Evolutionary conservation across 345 rosid genomes (phyloP).

Genomic region (Gossypium anomalum): DNA sequence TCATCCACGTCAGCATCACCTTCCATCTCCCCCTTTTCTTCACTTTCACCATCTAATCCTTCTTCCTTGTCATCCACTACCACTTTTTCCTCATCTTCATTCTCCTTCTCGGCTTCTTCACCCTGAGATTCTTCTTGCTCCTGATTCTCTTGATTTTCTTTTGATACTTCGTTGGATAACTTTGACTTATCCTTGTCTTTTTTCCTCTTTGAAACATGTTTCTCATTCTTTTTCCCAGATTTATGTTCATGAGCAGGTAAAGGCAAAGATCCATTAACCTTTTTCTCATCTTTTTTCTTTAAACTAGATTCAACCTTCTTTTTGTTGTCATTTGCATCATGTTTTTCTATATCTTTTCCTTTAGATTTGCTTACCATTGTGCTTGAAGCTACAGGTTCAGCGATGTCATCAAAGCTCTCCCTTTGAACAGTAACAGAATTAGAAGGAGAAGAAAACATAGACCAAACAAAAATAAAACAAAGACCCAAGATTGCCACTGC

Average conservation of each 20-base stretch:
- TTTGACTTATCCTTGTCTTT: slow-evolving; percentile 30
- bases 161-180: slow-evolving; percentile 30
- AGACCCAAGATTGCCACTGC: slow-evolving; percentile 73
- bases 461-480: slow-evolving; percentile 82
- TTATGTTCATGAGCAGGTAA: slow-evolving; percentile 35
- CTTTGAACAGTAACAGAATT: slow-evolving; percentile 59
- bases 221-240: slow-evolving; percentile 40
- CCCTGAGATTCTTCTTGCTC: slow-evolving; percentile 39
- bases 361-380: slow-evolving; percentile 24
- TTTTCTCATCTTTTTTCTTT: slow-evolving; percentile 35
- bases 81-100: slow-evolving; percentile 40
- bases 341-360: slow-evolving; percentile 26
- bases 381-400: slow-evolving; percentile 59
- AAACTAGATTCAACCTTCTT: slow-evolving; percentile 34
- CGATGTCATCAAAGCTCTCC: slow-evolving; percentile 85
- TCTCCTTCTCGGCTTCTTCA: slow-evolving; percentile 38
- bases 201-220: slow-evolving; percentile 33
- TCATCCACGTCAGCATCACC: slow-evolving; percentile 42
- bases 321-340: slow-evolving; percentile 26
- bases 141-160: slow-evolving; percentile 28
- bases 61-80: slow-evolving; percentile 56
- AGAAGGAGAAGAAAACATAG: slow-evolving; percentile 61
- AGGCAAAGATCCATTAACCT: slow-evolving; percentile 38
- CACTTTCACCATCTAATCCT: slow-evolving; percentile 36
- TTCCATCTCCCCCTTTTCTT: slow-evolving; percentile 38